These are phyloP conservation scores for Elongisporangium undulatum DNA, from an alignment of 352 stramenopile genomes.

Conservation along the genomic window DNA sequence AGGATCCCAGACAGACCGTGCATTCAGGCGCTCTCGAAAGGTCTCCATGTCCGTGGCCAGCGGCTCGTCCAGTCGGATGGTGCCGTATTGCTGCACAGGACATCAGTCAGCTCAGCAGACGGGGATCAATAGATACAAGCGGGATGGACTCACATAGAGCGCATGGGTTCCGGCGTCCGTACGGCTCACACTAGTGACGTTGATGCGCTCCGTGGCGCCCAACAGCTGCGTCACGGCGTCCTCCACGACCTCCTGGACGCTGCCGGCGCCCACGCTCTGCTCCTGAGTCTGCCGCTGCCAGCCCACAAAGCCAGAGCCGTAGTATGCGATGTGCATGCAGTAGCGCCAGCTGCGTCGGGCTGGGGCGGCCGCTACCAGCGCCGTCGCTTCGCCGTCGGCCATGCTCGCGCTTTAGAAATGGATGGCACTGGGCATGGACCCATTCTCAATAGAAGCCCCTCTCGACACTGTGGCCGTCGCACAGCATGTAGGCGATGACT, in stretches of 20 bases:
- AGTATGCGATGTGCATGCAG: conserved; percentile 75
- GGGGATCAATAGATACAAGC: not conserved
- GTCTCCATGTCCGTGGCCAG: conserved; percentile 30
- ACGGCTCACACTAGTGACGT: conserved; percentile 81
- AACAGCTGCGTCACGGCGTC: conserved; percentile 54
- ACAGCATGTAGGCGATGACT: conserved; percentile 54
- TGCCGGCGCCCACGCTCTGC: conserved; percentile 48
- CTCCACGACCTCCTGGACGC: conserved; percentile 79
- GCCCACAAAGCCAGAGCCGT: conserved; percentile 65
- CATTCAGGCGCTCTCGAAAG: conserved; percentile 55
- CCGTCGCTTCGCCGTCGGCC: conserved; percentile 6
- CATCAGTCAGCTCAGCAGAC: conserved; percentile 3
- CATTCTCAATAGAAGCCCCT: conserved; percentile 53
- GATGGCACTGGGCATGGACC: conserved; percentile 1
- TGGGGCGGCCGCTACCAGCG: not conserved
- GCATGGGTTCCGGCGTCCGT: conserved; percentile 82
- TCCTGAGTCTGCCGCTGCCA: conserved; percentile 70
- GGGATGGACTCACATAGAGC: conserved; percentile 50
- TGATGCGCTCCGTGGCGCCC: conserved; percentile 40
- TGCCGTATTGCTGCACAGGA: conserved; percentile 71
- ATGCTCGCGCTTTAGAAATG: conserved; percentile 8
- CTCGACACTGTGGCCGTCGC: conserved; percentile 41
- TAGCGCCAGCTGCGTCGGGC: conserved; percentile 31
- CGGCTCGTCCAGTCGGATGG: conserved; percentile 49
- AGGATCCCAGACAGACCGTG: conserved; percentile 32